A percentile compares a stretch with the other conserved stretches of the same genome.
These are phyloP conservation scores for Zychaea mexicana DNA, from an alignment of 371 early-diverging fungal species.

Conservation along the genomic window DNA sequence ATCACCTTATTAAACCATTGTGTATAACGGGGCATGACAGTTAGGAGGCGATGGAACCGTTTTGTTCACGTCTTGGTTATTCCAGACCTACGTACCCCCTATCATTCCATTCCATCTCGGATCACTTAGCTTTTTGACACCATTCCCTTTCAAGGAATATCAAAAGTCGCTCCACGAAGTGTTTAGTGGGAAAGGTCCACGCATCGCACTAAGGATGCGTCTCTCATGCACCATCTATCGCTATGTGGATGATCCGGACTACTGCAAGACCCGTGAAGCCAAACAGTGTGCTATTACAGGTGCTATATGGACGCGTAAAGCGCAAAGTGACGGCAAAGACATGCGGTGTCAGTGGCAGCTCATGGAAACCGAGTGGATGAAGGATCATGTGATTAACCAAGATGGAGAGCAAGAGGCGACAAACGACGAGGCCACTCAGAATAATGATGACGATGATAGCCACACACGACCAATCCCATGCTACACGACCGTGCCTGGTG, in stretches of 20 bases:
- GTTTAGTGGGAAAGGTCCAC: neutral
- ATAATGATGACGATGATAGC: conserved; percentile 17
- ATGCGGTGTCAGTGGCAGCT: conserved; percentile 25
- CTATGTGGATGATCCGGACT: conserved; percentile 36
- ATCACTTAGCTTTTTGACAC: conserved; percentile 91
- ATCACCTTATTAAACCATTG: too few relatives aligned
- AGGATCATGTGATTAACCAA: neutral
- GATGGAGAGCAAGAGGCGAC: neutral
- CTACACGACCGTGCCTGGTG: conserved; percentile 51
- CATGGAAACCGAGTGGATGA: conserved; percentile 2
- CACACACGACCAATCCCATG: conserved; percentile 29
- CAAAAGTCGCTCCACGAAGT: conserved; percentile 8
- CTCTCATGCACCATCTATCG: conserved; percentile 66
- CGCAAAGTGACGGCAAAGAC: conserved; percentile 21
- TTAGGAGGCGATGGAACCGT: conserved; percentile 92
- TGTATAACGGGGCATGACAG: conserved; percentile 38
- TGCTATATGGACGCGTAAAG: neutral
- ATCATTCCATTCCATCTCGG: conserved; percentile 91
- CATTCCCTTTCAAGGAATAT: conserved; percentile 76
- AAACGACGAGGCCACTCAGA: conserved; percentile 34
- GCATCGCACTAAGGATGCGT: neutral
- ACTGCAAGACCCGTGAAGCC: neutral
- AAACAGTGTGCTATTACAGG: neutral
- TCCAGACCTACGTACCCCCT: conserved; percentile 90
- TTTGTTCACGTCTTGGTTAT: conserved; percentile 89